Conservation (phyloP, 331 rosid species). For the Quercus lobata region DNA sequence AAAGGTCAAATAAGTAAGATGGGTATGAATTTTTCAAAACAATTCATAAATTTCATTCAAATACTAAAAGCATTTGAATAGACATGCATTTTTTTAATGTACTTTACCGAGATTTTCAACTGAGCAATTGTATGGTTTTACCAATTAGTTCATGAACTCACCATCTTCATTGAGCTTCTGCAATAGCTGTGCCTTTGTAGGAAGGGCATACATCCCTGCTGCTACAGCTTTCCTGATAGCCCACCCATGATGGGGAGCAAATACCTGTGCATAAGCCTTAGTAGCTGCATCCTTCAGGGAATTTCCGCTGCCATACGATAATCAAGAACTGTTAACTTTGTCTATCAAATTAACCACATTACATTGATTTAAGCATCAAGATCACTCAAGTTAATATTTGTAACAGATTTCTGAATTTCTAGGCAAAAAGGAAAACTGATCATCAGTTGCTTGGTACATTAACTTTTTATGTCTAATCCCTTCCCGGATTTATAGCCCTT, state of each 20-base stretch:
- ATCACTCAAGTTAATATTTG: neutral
- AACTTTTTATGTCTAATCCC: neutral
- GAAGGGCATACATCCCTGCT: conserved; percentile 90
- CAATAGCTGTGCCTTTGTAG: conserved; percentile 69
- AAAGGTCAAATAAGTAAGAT: too few relatives aligned
- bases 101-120: neutral
- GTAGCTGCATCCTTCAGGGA: conserved; percentile 85
- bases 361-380: neutral
- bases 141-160: conserved; percentile 31
- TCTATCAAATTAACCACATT: neutral
- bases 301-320: conserved; percentile 57
- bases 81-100: neutral
- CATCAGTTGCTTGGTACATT: neutral
- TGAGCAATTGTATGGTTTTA: neutral
- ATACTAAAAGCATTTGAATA: neutral
- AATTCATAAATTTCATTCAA: neutral
- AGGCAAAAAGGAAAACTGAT: neutral
- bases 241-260: conserved; percentile 93
- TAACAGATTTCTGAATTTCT: neutral
- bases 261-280: conserved; percentile 70
- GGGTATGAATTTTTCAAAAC: neutral
- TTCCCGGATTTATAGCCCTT: neutral
- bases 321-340: conserved; percentile 10
- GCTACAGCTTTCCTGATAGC: conserved; percentile 84
- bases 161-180: conserved; percentile 80